These are phyloP conservation scores for Imleria badia DNA, from an alignment of 768 basidiomycete species.

Conservation along the genomic window DNA sequence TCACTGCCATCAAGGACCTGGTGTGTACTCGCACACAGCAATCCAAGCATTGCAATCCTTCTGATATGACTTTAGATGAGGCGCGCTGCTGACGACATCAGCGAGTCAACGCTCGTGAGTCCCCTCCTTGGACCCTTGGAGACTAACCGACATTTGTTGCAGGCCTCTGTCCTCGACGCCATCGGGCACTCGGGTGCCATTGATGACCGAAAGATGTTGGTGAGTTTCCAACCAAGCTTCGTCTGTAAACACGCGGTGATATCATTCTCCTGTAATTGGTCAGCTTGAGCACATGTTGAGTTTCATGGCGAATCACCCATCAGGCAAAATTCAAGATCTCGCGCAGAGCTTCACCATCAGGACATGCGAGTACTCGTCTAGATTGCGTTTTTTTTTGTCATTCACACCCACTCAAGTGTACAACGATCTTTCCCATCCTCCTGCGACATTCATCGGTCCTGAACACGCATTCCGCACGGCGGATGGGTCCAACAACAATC, in stretches of 20 bases:
- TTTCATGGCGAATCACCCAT: conserved; percentile 59
- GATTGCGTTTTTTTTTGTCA: neutral
- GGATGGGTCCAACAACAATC: conserved; percentile 80
- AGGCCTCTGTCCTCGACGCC: conserved; percentile 64
- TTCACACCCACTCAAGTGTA: conserved; percentile 51
- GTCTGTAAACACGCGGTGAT: neutral
- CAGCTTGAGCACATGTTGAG: conserved; percentile 73
- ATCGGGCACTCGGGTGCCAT: conserved; percentile 58
- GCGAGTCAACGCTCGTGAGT: conserved; percentile 28
- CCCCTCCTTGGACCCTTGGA: accelerated
- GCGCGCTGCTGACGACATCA: conserved; percentile 32
- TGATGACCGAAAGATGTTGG: conserved; percentile 78
- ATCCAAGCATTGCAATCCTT: neutral
- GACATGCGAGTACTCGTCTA: conserved; percentile 46
- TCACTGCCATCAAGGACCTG: conserved; percentile 31
- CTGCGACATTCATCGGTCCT: conserved; percentile 64
- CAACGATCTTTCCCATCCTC: conserved; percentile 79
- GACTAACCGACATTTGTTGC: neutral
- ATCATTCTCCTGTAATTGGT: neutral
- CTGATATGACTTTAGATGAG: conserved; percentile 21
- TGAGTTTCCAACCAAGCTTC: conserved; percentile 34
- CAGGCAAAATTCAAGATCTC: conserved; percentile 42
- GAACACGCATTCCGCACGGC: conserved; percentile 67
- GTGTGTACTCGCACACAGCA: conserved; percentile 8
- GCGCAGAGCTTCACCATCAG: conserved; percentile 43